These are phyloP conservation scores for Fusarium siculi DNA, from an alignment of 2,329 filamentous ascomycete species.

Conservation along the genomic window DNA sequence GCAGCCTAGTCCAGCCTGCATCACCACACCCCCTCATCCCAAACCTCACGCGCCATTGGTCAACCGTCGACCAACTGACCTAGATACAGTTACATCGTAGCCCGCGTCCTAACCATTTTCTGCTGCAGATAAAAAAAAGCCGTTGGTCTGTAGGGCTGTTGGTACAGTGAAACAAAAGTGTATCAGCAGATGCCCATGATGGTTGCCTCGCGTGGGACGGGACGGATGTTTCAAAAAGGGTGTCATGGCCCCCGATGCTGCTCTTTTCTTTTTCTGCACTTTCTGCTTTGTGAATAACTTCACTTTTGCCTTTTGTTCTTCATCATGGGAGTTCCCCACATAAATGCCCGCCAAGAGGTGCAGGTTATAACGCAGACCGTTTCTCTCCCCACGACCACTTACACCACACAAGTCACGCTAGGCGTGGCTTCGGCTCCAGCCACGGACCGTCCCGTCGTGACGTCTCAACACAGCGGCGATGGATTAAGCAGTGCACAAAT, in stretches of 20 bases:
- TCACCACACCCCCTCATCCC: slow-evolving; percentile 29
- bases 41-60: slow-evolving; percentile 25
- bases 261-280: slow-evolving; percentile 20
- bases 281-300: slow-evolving; percentile 31
- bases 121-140: slow-evolving; percentile 8
- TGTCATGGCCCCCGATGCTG: slow-evolving; percentile 8
- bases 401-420: slow-evolving; percentile 50
- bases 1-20: slow-evolving; percentile 40
- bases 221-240: slow-evolving; percentile 33
- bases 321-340: slow-evolving; percentile 24
- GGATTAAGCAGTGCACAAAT: slow-evolving; percentile 52
- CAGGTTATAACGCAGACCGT: slow-evolving; percentile 53
- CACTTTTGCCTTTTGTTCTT: background rate
- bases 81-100: slow-evolving; percentile 28
- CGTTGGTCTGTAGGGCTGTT: background rate
- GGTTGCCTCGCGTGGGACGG: slow-evolving; percentile 36
- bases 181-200: slow-evolving; percentile 40
- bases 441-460: slow-evolving; percentile 22
- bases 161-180: slow-evolving; percentile 4
- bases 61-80: slow-evolving; percentile 23
- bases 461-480: slow-evolving; percentile 24
- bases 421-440: slow-evolving; percentile 27
- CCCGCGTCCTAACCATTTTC: slow-evolving; percentile 8
- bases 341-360: slow-evolving; percentile 40
- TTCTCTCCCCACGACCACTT: slow-evolving; percentile 49